Evolutionary conservation across 2,329 filamentous ascomycete genomes (phyloP).

Genomic region (Gyromitra esculenta): DNA sequence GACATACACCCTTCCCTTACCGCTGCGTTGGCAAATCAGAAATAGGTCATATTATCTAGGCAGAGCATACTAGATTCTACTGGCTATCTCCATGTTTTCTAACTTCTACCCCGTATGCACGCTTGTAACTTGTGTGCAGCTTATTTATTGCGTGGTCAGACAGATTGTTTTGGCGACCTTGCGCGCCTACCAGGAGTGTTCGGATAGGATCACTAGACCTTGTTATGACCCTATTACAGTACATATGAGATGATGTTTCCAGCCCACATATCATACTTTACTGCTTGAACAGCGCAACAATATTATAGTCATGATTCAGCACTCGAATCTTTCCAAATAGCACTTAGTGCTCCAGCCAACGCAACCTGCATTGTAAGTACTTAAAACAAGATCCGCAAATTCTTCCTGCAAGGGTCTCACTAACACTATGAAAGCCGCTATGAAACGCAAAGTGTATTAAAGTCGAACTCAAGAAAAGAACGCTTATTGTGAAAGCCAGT

Average conservation of each 20-base stretch:
- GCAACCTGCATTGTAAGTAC: not conserved
- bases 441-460: not conserved
- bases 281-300: not conserved
- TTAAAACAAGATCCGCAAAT: not conserved
- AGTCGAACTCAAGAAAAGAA: not conserved
- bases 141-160: not conserved
- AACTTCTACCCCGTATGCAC: slow-evolving; percentile 2
- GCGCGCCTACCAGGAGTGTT: not conserved
- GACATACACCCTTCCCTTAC: not conserved
- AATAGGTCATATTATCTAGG: not conserved
- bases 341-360: not conserved
- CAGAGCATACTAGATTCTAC: not conserved
- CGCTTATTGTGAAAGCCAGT: not conserved
- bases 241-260: not conserved
- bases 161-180: not conserved
- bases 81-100: not conserved
- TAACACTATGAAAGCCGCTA: no score
- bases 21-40: slow-evolving; percentile 30
- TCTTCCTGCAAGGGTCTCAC: not conserved
- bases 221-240: not conserved
- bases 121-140: not conserved
- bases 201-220: not conserved
- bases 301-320: slow-evolving; percentile 15
- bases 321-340: slow-evolving; percentile 6
- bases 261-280: not conserved